Evolutionary conservation across 2,329 filamentous ascomycete species (phyloP), one percentile per base, ranked within the genome.

Genomic region (Pseudohalonectria lignicola): DNA sequence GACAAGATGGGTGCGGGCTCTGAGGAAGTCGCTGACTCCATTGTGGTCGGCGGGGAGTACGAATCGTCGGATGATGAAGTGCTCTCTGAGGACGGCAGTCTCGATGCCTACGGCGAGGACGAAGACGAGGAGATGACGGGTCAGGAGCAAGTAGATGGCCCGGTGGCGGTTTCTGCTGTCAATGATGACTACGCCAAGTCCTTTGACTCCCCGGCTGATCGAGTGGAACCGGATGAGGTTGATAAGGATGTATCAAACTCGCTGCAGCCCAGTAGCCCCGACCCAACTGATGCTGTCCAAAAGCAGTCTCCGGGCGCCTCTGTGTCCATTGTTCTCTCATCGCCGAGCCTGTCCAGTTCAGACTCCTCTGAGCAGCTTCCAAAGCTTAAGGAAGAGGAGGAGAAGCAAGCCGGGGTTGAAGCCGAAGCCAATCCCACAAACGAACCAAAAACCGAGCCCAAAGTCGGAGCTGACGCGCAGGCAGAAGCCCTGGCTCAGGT

Each of bases 161-260:
- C 17, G 31, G 31, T 16, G 31, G 17, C 4, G 31, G 36, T 47
- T 28, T 53, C 49, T 29, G 41, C 48, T 47, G 55, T 53, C 53
- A 62, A 58, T 52, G 66, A 69, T 59, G 66, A 70, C 47, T 67
- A 70, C 56, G 63, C 64, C 48, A 69, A 63, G 52, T 65, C 59
- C 28, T 67, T 69, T 61, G 63, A 70, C 53, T 70, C 68, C 41
- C 63, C 65, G 40, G 31, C 21, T 19, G 16, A 13, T 15, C 16
- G 31, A 15, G 26, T 18, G 12, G 28, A 36, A 13, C 7, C 17
- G 2, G 28, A 18, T 13, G 36, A 34, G 5, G 34, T 34, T 40
- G 42, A 46, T 25, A 37, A 38, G 41, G 39, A 25, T 35, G 26
- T 37, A 37, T 31, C 35, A 30, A 25, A 34, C 18, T 21, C 28